phyloP scores from a whole-genome alignment of 2,329 filamentous ascomycete genomes.

The Aspergillus melleus region DNA sequence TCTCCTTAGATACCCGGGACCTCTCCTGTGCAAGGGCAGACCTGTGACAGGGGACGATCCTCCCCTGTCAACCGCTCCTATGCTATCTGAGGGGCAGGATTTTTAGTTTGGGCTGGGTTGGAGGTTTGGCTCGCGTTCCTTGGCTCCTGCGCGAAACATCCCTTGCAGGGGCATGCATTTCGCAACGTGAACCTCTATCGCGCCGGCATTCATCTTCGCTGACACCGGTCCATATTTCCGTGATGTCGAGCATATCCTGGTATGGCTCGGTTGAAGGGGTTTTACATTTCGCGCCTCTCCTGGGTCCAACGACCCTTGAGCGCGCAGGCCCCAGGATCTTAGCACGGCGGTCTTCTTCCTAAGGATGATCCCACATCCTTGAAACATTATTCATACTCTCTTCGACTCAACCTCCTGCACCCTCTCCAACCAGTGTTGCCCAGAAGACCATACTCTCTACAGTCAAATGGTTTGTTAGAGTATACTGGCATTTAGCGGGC shows the following conservation, averaged over 20 bases:
- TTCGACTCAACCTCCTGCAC: constrained; percentile 11
- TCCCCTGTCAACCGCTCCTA: background rate
- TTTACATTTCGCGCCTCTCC: constrained; percentile 33
- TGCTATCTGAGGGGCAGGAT: constrained; percentile 22
- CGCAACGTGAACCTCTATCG: constrained; percentile 31
- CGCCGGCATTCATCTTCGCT: constrained; percentile 28
- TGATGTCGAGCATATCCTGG: constrained; percentile 42
- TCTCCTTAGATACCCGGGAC: constrained; percentile 3
- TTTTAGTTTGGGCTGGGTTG: constrained; percentile 6
- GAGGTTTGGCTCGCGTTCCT: constrained; percentile 25
- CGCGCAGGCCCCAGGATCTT: constrained; percentile 24
- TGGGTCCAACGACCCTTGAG: constrained; percentile 32
- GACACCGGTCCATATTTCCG: constrained; percentile 35
- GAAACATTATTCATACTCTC: constrained; percentile 14
- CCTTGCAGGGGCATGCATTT: constrained; percentile 36
- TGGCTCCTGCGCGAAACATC: constrained; percentile 25
- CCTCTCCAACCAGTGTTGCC: constrained; percentile 10
- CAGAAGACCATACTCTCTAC: constrained; percentile 1
- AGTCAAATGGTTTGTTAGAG: constrained; percentile 4
- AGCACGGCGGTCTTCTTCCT: constrained; percentile 19
- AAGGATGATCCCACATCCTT: constrained; percentile 22
- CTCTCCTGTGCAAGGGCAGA: background rate
- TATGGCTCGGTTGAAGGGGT: constrained; percentile 39
- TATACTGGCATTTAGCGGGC: constrained; percentile 16
- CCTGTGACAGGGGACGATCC: background rate